Conservation (phyloP, 108 stramenopile genomes). For the Epithemia pelagica region DNA sequence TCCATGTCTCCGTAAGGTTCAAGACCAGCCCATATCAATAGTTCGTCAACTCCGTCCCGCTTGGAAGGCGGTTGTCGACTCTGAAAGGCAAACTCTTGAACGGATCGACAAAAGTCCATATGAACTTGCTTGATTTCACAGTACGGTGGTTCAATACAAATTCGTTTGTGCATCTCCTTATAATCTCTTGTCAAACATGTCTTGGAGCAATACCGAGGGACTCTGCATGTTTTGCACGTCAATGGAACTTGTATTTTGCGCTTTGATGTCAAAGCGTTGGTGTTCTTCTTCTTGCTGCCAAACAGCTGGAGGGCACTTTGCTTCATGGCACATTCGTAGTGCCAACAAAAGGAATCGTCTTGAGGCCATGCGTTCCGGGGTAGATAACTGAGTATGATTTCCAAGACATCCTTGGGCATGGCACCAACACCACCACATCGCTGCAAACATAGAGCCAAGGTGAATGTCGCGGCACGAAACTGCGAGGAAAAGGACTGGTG, state of each 20-base stretch:
- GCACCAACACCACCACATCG: slow-evolving; percentile 14
- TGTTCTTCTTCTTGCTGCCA: not conserved
- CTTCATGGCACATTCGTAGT: not conserved
- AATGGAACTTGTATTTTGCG: slow-evolving; percentile 4
- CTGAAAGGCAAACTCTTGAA: not conserved
- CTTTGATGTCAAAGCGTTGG: too few relatives aligned
- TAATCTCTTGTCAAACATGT: slow-evolving; percentile 24
- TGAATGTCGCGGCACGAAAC: slow-evolving; percentile 19
- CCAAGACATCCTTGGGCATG: slow-evolving; percentile 33
- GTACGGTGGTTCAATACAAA: slow-evolving; percentile 33
- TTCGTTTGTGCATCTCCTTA: slow-evolving; percentile 32
- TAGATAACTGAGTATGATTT: slow-evolving; percentile 28
- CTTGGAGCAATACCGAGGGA: slow-evolving; percentile 28
- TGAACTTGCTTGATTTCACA: not conserved
- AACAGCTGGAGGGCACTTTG: not conserved
- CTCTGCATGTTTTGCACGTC: slow-evolving; percentile 21
- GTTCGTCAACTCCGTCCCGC: too few relatives aligned
- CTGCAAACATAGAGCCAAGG: slow-evolving; percentile 32
- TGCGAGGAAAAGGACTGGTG: slow-evolving; percentile 32
- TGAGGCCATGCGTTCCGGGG: slow-evolving; percentile 43
- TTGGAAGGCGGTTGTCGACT: not conserved
- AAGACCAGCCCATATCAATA: too few relatives aligned
- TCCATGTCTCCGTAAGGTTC: slow-evolving; percentile 5
- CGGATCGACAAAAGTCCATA: not conserved
- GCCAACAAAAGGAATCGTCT: not conserved